Conservation (phyloP, 768 basidiomycete species). For the Kwoniella bestiolae region DNA sequence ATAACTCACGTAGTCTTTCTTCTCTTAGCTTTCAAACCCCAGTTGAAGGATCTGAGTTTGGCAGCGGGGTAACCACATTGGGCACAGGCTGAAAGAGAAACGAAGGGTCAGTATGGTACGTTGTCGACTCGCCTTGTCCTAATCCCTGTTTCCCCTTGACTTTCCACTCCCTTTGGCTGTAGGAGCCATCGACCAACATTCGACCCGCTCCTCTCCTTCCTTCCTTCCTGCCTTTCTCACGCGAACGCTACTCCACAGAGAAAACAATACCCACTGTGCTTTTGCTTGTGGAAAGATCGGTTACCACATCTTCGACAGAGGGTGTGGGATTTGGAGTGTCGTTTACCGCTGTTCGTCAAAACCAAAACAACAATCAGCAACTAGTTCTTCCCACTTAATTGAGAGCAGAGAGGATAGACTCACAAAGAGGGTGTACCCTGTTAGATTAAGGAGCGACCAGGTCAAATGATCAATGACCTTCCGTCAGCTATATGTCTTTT, state of each 20-base stretch:
- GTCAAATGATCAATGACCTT: constrained; percentile 66
- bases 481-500: constrained; percentile 63
- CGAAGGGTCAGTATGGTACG: not conserved
- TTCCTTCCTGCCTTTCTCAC: too few species aligned
- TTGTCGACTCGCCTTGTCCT: not conserved
- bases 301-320: constrained; percentile 96
- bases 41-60: constrained; percentile 93
- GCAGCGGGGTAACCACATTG: constrained; percentile 97
- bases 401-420: constrained; percentile 56
- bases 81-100: constrained; percentile 70
- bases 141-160: not conserved
- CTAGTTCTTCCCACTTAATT: not conserved
- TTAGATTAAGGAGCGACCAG: constrained; percentile 53
- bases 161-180: not conserved
- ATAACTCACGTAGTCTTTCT: constrained; percentile 84
- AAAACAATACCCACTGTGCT: constrained; percentile 74
- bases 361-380: not conserved
- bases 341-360: constrained; percentile 68
- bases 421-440: constrained; percentile 95
- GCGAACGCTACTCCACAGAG: too few species aligned
- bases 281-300: constrained; percentile 96
- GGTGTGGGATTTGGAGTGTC: constrained; percentile 95
- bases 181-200: too few species aligned
- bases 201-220: too few species aligned
- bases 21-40: constrained; percentile 99